Percentiles rank a stretch among this genome's conserved stretches.
phyloP scores from a whole-genome alignment of 345 rosid genomes.

The Hibiscus mutabilis region DNA sequence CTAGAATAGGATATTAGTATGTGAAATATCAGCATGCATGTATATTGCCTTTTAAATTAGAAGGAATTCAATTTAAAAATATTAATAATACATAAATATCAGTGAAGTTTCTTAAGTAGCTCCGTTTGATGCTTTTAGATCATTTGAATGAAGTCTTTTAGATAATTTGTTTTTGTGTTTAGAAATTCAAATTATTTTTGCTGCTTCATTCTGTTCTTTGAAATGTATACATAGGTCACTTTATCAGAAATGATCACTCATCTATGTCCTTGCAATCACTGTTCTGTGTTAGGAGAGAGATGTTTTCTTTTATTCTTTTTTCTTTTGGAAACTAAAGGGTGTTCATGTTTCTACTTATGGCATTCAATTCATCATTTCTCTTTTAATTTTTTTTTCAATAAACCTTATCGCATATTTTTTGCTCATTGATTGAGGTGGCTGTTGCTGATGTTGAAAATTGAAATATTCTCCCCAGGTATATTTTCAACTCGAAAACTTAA shows the following conservation, averaged over 20 bases:
- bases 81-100: background rate
- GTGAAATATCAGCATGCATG: background rate
- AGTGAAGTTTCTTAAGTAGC: background rate
- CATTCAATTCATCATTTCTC: background rate
- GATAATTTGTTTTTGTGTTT: background rate
- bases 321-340: background rate
- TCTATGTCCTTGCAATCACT: background rate
- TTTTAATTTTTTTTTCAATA: background rate
- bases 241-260: background rate
- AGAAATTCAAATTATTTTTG: background rate
- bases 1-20: background rate
- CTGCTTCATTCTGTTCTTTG: background rate
- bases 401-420: background rate
- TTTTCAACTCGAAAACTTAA: conserved; percentile 76
- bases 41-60: background rate
- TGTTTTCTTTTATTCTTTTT: background rate
- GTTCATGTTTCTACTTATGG: background rate
- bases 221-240: background rate
- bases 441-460: conserved; percentile 14
- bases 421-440: background rate
- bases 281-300: background rate
- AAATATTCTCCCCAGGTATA: conserved; percentile 51
- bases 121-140: background rate
- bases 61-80: background rate
- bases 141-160: background rate